Evolutionary conservation across 2,329 filamentous ascomycete genomes (phyloP).

Genomic region (Botrytis fragariae): DNA sequence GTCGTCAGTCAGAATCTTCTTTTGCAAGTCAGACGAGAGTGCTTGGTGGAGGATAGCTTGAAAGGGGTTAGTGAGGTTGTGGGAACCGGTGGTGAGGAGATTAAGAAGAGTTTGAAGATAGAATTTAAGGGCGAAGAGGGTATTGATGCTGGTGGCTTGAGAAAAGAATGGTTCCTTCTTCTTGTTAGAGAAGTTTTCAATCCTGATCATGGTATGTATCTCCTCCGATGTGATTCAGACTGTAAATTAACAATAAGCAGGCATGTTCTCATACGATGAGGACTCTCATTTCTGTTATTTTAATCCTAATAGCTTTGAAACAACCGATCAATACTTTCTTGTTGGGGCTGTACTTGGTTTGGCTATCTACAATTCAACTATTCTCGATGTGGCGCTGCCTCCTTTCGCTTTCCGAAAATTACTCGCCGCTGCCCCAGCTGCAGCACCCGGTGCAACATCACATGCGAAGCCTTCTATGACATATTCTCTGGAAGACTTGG

Average conservation of each 20-base stretch:
- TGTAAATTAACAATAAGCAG: slow-evolving; percentile 44
- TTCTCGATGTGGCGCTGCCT: slow-evolving; percentile 82
- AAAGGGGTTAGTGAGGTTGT: slow-evolving; percentile 82
- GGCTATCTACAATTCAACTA: slow-evolving; percentile 93
- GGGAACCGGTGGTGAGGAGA: slow-evolving; percentile 74
- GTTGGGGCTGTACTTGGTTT: slow-evolving; percentile 84
- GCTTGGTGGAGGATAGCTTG: slow-evolving; percentile 83
- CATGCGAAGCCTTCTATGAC: slow-evolving; percentile 62
- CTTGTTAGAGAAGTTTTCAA: slow-evolving; percentile 88
- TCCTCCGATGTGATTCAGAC: slow-evolving; percentile 1
- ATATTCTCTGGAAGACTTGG: slow-evolving; percentile 77
- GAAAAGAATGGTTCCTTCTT: slow-evolving; percentile 93
- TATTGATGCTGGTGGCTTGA: slow-evolving; percentile 81
- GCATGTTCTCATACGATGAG: slow-evolving; percentile 90
- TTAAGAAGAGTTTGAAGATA: slow-evolving; percentile 86
- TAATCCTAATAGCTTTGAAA: slow-evolving; percentile 85
- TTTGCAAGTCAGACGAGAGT: slow-evolving; percentile 76
- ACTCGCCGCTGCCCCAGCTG: slow-evolving; percentile 69
- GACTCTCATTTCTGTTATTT: slow-evolving; percentile 92
- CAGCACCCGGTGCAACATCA: slow-evolving; percentile 52
- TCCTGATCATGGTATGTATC: slow-evolving; percentile 72
- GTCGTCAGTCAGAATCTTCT: slow-evolving; percentile 75
- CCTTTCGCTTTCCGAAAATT: slow-evolving; percentile 89
- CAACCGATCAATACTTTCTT: slow-evolving; percentile 86
- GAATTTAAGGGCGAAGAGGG: slow-evolving; percentile 87